Evolutionary conservation across 495 filamentous ascomycete genomes (phyloP), one percentile per base, ranked within the genome.

Genomic region (Podospora sp.): DNA sequence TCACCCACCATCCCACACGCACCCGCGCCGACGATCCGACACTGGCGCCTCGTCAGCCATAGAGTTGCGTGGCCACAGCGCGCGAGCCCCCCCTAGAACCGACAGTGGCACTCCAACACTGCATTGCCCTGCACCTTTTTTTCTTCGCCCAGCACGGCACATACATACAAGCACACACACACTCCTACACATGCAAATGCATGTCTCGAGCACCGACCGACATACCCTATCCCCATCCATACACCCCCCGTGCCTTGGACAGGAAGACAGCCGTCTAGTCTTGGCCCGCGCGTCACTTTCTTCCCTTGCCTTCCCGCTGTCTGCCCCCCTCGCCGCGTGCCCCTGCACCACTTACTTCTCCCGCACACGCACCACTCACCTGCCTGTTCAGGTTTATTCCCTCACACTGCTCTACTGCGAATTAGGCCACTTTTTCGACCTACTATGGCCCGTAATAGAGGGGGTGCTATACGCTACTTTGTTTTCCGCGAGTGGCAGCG

Each of bases 191-290:
- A 33, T 57, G 21, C 26, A 57, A 57, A 24, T 57, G 53, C 53
- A 57, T 57, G 21, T 57, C 53, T 57, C 22, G 53, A 57, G 11
- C 18, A 5, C 53, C 53, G 53, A 57, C 53, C 53, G 22, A 18
- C 22, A 6, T 57, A 6, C 21, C 26, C 53, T 57, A 2, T 24
- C 53, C 53, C 53, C 52, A 46, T 46, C 12, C 5, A 46, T 46
- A n/a, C n/a, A n/a, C 40, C 5, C 9, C 40, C 40, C 16, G 4
- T 46, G 5, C 8, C 29, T 33, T 33, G 29, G 29, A 33, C 29
- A 33, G 4, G 4, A 4, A 33, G 29, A 33, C 29, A 33, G 29
- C 29, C 4, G 29, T 33, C 29, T 33, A 3, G 3, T 33, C 29
- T 33, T 33, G 18, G 21, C 21, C 49, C 49, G n/a, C n/a, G n/a